Conservation (phyloP, 139 green algal genomes). For the Dunaliella sp. region DNA sequence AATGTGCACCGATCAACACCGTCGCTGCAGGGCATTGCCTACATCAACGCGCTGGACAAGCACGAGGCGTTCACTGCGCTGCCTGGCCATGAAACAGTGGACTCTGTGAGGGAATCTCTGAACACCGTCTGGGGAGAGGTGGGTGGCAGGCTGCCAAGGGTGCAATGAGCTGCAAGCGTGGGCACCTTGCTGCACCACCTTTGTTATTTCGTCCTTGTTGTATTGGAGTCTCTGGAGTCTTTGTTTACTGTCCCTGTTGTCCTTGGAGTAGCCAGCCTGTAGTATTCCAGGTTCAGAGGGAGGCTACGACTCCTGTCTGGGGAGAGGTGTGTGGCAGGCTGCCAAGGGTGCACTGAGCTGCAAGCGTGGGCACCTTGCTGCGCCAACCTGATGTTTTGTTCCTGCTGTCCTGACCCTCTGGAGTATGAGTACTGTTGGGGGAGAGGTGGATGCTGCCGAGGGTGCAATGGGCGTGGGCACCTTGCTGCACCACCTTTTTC, state of each 20-base stretch:
- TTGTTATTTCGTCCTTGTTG: constrained; percentile 2
- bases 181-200: neutral
- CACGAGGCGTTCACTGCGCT: constrained; percentile 33
- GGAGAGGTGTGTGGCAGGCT: constrained; percentile 39
- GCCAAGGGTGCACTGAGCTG: neutral
- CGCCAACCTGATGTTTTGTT: neutral
- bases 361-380: neutral
- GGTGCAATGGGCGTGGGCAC: no score
- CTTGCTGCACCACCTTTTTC: no score
- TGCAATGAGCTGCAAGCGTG: neutral
- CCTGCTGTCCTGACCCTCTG: no score
- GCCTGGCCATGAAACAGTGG: constrained; percentile 41
- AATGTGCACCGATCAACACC: no score
- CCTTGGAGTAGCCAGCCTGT: no score
- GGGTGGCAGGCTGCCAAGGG: neutral
- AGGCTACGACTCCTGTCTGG: constrained; percentile 35
- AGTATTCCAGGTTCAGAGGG: no score
- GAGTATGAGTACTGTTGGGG: no score
- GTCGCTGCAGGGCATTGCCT: constrained; percentile 58
- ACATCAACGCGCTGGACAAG: constrained; percentile 53
- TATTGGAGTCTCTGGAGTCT: no score
- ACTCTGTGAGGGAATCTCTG: constrained; percentile 38
- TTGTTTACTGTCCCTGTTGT: no score
- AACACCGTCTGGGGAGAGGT: constrained; percentile 48
- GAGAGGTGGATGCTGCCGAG: no score